A percentile compares a stretch with the other conserved stretches of the same genome.
Conservation (phyloP, 2,329 filamentous ascomycete genomes). For the Drechslerella dactyloides region DNA sequence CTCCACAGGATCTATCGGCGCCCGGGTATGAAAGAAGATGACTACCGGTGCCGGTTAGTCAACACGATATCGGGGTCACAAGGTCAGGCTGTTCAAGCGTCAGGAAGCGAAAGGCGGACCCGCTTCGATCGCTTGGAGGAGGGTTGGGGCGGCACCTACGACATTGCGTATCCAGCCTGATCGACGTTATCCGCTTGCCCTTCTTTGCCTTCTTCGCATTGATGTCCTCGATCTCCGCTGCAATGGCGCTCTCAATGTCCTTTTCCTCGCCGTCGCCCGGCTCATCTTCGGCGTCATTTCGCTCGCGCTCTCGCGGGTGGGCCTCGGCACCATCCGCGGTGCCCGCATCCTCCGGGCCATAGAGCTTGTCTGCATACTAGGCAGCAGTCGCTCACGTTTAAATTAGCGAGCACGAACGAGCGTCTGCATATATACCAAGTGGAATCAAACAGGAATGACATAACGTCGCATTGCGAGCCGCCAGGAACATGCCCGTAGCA, state of each 20-base stretch:
- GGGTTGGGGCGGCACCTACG: constrained; percentile 59
- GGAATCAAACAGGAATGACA: too few species aligned
- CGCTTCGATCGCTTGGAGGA: constrained; percentile 38
- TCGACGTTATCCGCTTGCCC: constrained; percentile 64
- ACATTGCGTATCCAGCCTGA: constrained; percentile 63
- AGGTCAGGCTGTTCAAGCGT: constrained; percentile 50
- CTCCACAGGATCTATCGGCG: constrained; percentile 62
- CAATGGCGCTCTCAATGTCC: constrained; percentile 76
- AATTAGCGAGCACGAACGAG: not conserved
- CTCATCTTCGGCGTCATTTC: constrained; percentile 50
- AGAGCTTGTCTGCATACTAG: constrained; percentile 52
- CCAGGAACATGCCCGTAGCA: too few species aligned
- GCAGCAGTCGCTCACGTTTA: constrained; percentile 33
- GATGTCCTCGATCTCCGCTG: constrained; percentile 72
- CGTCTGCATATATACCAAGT: too few species aligned
- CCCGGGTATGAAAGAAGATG: constrained; percentile 63
- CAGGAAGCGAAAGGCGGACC: constrained; percentile 14
- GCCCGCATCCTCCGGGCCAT: constrained; percentile 54
- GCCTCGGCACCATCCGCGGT: constrained; percentile 58
- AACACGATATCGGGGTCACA: too few species aligned
- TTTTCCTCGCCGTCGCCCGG: constrained; percentile 54
- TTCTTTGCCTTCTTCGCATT: constrained; percentile 61
- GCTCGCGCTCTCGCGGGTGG: constrained; percentile 59
- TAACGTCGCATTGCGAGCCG: too few species aligned
- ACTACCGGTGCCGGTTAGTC: constrained; percentile 57